Evolutionary conservation across 2,329 filamentous ascomycete species (phyloP).

Genomic region (Fusarium compactum): DNA sequence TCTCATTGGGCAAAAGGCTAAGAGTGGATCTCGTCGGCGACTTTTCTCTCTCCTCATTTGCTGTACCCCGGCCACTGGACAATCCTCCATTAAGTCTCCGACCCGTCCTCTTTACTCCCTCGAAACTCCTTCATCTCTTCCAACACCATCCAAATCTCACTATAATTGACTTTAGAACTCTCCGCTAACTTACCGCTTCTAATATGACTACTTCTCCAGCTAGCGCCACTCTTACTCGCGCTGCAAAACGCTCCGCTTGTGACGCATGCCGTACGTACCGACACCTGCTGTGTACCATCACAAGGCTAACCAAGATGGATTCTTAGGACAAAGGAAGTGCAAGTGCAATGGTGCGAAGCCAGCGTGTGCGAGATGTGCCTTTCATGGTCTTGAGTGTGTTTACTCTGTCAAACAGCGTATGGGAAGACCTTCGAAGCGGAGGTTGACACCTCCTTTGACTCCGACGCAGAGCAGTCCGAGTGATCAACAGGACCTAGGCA

Average conservation of each 20-base stretch:
- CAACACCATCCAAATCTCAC: too few relatives aligned
- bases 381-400: not conserved
- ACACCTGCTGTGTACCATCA: accelerated
- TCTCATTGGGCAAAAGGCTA: not conserved
- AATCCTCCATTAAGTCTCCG: not conserved
- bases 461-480: not conserved
- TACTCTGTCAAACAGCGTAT: not conserved
- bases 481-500: accelerated
- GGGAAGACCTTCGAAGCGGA: not conserved
- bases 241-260: slow-evolving; percentile 1
- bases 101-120: too few relatives aligned
- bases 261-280: slow-evolving; percentile 8
- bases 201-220: not conserved
- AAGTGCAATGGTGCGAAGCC: not conserved
- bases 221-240: not conserved
- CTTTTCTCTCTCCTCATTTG: not conserved
- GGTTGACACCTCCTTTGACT: not conserved
- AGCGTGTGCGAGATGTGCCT: not conserved
- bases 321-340: not conserved
- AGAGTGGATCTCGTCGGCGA: not conserved
- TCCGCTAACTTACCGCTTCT: not conserved
- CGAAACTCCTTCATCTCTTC: not conserved
- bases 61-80: accelerated
- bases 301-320: not conserved
- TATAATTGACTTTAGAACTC: not conserved